Evolutionary conservation across 2,329 filamentous ascomycete species (phyloP), one percentile per base, ranked within the genome.

Genomic region (Beauveria sp.): DNA sequence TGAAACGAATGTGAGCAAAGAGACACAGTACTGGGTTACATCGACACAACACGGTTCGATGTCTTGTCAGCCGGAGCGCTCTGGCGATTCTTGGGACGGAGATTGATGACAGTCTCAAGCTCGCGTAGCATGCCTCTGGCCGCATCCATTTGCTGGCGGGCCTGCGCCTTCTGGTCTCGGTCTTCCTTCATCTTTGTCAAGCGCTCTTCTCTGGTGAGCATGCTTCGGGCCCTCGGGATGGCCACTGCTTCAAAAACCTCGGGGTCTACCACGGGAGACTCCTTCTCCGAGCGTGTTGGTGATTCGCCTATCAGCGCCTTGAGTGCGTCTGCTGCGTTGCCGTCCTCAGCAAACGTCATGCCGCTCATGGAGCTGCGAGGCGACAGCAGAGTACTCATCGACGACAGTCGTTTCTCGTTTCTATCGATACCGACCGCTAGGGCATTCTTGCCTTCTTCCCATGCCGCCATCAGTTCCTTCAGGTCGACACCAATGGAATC

Each of bases 181-280:
- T 98, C 93, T 71, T 96, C 93, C 68, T 89, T 88, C 79, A 97
- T 92, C 74, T 89, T 93, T 49, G 82, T 81, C 68, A 98, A 89
- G 49, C 95, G 86, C 75, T 99, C 92, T 69, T 96, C 93, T 69
- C 93, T 81, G 1, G 89, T 91, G 66, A 97, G 78, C 59, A 83
- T 80, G 68, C 85, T 89, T 66, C 88, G 83, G 63, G 89, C 86
- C 46, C 88, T 82, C 7, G 85, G 79, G 62, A 90, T 79, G 2
- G 93, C 91, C 43, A 98, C 85, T 0, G 93, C 95, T 75, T 99
- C 95, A 65, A 96, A 98, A 1, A 99, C 84, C 70, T 96, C 90
- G 59, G 89, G 87, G 57, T 90, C 88, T 1, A 79, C 80, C 62
- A 85, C 84, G 54, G 86, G 86, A 1, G 80, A 80, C 16, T 75